Evolutionary conservation across 768 basidiomycete species (phyloP).

Genomic region (Lentinula guzmanii): DNA sequence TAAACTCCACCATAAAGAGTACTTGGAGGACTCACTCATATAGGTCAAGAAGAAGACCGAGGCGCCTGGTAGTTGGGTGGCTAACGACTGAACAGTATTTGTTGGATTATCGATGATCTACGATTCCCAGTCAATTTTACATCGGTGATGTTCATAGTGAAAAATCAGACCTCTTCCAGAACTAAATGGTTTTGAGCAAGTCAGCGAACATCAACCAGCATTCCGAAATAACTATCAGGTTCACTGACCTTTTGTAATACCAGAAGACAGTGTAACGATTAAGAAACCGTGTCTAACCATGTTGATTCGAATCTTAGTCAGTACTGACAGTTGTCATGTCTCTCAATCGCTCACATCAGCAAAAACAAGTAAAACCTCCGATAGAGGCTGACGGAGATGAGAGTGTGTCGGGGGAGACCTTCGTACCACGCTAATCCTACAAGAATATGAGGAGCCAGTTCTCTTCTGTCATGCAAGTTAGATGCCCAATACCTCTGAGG

Average conservation of each 20-base stretch:
- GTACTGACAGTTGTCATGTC: background rate
- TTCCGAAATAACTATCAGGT: background rate
- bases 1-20: background rate
- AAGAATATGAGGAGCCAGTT: slow-evolving; percentile 4
- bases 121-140: background rate
- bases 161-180: background rate
- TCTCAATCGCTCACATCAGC: slow-evolving; percentile 33
- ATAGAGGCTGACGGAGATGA: slow-evolving; percentile 68
- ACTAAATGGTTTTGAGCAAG: background rate
- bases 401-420: slow-evolving; percentile 61
- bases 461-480: background rate
- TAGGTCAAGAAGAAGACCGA: slow-evolving; percentile 63
- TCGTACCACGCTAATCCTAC: slow-evolving; percentile 58
- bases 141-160: background rate
- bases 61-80: slow-evolving; percentile 45
- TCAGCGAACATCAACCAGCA: background rate
- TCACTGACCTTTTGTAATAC: slow-evolving; percentile 37
- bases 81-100: slow-evolving; percentile 35
- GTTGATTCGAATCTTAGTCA: background rate
- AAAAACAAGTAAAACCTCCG: slow-evolving; percentile 67
- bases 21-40: slow-evolving; percentile 26
- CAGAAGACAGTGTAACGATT: slow-evolving; percentile 59
- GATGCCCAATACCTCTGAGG: slow-evolving; percentile 37
- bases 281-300: slow-evolving; percentile 58
- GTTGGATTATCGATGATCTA: slow-evolving; percentile 40